Percentiles rank a stretch among this genome's conserved stretches.
Evolutionary conservation across 2,329 filamentous ascomycete genomes (phyloP).

Genomic region (Raffaelea arxii): DNA sequence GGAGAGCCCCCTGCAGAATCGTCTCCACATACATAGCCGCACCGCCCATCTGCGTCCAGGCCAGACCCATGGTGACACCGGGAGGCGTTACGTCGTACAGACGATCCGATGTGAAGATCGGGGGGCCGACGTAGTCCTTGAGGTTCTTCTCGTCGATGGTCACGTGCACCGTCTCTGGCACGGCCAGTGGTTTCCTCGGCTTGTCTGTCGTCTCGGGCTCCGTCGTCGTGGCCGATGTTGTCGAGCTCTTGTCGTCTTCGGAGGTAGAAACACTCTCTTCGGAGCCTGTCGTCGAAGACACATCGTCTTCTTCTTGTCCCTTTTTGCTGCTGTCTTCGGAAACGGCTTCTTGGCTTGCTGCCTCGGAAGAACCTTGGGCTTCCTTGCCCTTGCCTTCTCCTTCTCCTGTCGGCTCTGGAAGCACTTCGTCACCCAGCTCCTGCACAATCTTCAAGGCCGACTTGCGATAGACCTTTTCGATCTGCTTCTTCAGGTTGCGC

Average conservation of each 20-base stretch:
- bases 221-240: neutral
- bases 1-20: conserved; percentile 77
- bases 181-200: conserved; percentile 67
- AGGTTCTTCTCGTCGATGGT: conserved; percentile 80
- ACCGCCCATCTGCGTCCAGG: conserved; percentile 96
- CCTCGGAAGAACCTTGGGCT: neutral
- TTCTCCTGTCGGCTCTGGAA: conserved; percentile 69
- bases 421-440: conserved; percentile 75
- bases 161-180: conserved; percentile 81
- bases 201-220: conserved; percentile 52
- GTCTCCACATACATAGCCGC: conserved; percentile 96
- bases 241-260: neutral
- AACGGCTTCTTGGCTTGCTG: conserved; percentile 11
- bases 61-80: conserved; percentile 94
- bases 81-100: conserved; percentile 89
- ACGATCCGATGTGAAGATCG: conserved; percentile 89
- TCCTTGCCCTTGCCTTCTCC: neutral
- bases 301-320: conserved; percentile 9
- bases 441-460: conserved; percentile 95
- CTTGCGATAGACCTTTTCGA: conserved; percentile 98
- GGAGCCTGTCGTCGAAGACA: conserved; percentile 15
- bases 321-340: conserved; percentile 6
- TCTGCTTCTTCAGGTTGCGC: conserved; percentile 97
- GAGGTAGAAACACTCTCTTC: conserved; percentile 13
- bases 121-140: conserved; percentile 93